Percentiles rank a stretch among this genome's conserved stretches.
Evolutionary conservation across 2,329 filamentous ascomycete genomes (phyloP).

Genomic region (Pyrenochaeta sp.): DNA sequence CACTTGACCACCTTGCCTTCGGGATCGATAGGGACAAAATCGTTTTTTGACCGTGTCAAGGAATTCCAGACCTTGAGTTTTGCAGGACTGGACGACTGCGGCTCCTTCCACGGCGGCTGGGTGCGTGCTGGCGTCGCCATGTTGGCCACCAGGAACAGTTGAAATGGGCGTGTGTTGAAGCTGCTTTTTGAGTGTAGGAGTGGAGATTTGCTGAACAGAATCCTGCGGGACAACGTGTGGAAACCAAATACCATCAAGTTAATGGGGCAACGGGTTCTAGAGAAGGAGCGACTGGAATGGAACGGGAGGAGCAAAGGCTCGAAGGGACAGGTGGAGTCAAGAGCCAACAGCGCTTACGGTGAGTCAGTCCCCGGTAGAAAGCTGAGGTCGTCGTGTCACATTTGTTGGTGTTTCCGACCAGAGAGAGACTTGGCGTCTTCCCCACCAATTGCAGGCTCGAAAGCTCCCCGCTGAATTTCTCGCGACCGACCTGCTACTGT

Average conservation of each 20-base stretch:
- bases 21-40: slow-evolving; percentile 76
- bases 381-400: slow-evolving; percentile 31
- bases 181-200: slow-evolving; percentile 24
- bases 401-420: slow-evolving; percentile 31
- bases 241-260: slow-evolving; percentile 45
- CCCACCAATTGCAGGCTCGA: slow-evolving; percentile 33
- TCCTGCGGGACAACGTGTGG: slow-evolving; percentile 35
- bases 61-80: slow-evolving; percentile 80
- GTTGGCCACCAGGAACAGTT: slow-evolving; percentile 23
- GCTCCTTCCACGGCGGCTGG: slow-evolving; percentile 52
- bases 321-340: slow-evolving; percentile 22
- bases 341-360: slow-evolving; percentile 18
- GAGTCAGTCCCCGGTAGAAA: slow-evolving; percentile 28
- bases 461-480: slow-evolving; percentile 35
- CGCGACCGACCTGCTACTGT: neutral
- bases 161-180: slow-evolving; percentile 21
- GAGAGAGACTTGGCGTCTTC: slow-evolving; percentile 30
- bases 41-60: slow-evolving; percentile 75
- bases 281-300: slow-evolving; percentile 26
- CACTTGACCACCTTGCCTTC: slow-evolving; percentile 75
- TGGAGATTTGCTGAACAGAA: slow-evolving; percentile 33
- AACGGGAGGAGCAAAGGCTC: slow-evolving; percentile 18
- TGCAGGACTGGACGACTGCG: slow-evolving; percentile 55
- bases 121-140: slow-evolving; percentile 48
- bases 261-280: slow-evolving; percentile 12